Base-by-base conservation (phyloP, 108 stramenopile species). In the Cyclotella sp. region DNA sequence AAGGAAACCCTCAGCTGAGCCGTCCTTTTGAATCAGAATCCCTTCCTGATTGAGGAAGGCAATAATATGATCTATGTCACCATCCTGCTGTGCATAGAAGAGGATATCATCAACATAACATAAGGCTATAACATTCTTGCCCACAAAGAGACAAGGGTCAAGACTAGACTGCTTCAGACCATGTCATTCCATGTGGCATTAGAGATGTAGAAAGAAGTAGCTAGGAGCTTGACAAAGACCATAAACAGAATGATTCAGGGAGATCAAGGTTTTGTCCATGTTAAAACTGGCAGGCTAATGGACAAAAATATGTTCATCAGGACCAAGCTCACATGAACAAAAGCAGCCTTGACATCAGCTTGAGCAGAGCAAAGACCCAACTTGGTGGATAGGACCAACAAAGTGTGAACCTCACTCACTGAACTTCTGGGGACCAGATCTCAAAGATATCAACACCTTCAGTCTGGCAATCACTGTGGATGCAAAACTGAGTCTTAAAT, bases 401-500 rank as follows among this genome's bases (percentile, higher is more conserved):
- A 29, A 0, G 73, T 14, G 13, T 81, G 68, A 47, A 83, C 64
- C 0, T 77, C 83, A 27, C 61, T 72, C 81, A 80, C 82, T 6
- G 44, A 29, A 30, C 83, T n/a, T n/a, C 45, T n/a, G n/a, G 45
- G 14, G 45, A 46, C 45, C 45, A 46, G 9, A 14, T 46, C 14
- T 46, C 45, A 46, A 46, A 46, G 14, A 46, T 13, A 46, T 46
- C 45, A 14, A 46, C 45, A 14, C 84, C n/a, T n/a, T n/a, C n/a
- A n/a, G n/a, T n/a, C n/a, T n/a, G n/a, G n/a, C n/a, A n/a, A n/a
- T n/a, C n/a, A 13, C 84, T 78, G n/a, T 78, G 29, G 30, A 66
- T 72, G 26, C 85, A 89, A 27, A 84, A n/a, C n/a, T n/a, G n/a
- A 8, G 79, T 86, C 59, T 89, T 89, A 47, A 76, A 72, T 61